Percentiles rank a stretch among this genome's conserved stretches.
Conservation (phyloP, 768 basidiomycete species). For the Pisolithus sp. region DNA sequence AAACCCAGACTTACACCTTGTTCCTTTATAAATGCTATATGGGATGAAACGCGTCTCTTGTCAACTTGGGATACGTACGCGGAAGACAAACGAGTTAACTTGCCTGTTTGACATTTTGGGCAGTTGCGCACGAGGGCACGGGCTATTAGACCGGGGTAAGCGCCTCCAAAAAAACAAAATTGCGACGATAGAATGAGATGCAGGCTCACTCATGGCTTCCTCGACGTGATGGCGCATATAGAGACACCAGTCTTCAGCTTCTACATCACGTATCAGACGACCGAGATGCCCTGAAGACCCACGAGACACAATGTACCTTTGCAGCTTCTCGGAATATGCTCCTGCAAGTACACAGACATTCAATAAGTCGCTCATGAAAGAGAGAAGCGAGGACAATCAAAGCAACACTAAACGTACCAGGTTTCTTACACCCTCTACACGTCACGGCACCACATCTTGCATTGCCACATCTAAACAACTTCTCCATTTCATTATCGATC, state of each 20-base stretch:
- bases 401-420: slow-evolving; percentile 36
- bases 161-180: not conserved
- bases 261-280: slow-evolving; percentile 30
- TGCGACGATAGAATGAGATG: not conserved
- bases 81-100: slow-evolving; percentile 5
- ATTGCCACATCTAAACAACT: slow-evolving; percentile 50
- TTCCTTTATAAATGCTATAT: slow-evolving; percentile 72
- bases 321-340: slow-evolving; percentile 78
- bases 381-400: not conserved
- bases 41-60: not conserved
- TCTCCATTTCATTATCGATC: slow-evolving; percentile 64
- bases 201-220: slow-evolving; percentile 81
- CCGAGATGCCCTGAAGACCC: not conserved
- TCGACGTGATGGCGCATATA: slow-evolving; percentile 76
- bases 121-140: slow-evolving; percentile 82
- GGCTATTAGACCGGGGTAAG: slow-evolving; percentile 36
- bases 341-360: slow-evolving; percentile 30
- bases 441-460: slow-evolving; percentile 69
- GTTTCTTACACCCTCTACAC: slow-evolving; percentile 74
- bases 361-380: not conserved
- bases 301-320: slow-evolving; percentile 41
- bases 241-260: slow-evolving; percentile 66
- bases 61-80: not conserved
- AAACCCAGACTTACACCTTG: slow-evolving; percentile 47
- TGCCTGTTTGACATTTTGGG: slow-evolving; percentile 79